Percentiles rank a stretch among this genome's conserved stretches.
Conservation (phyloP, 768 basidiomycete genomes). For the Russula emetica region DNA sequence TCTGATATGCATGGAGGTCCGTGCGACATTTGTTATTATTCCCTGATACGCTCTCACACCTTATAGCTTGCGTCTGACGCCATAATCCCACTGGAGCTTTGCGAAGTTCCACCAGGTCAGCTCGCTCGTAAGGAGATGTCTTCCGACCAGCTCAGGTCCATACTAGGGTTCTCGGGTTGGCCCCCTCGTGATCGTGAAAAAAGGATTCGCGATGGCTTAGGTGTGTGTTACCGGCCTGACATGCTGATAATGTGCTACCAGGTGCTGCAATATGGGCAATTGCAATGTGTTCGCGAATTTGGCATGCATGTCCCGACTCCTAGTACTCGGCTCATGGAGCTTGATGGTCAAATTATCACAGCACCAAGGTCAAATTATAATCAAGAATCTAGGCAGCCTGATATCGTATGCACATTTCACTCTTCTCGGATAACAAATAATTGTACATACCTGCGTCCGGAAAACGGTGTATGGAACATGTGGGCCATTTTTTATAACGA, state of each 20-base stretch:
- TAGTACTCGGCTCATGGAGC: constrained; percentile 46
- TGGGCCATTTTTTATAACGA: constrained; percentile 31
- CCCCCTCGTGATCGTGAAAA: constrained; percentile 51
- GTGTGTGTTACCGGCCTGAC: constrained; percentile 34
- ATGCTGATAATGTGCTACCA: constrained; percentile 32
- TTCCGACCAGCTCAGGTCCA: constrained; percentile 53
- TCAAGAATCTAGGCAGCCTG: constrained; percentile 46
- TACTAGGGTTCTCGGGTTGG: constrained; percentile 64
- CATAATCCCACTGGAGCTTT: constrained; percentile 62
- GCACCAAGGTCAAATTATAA: constrained; percentile 68
- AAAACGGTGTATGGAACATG: constrained; percentile 78
- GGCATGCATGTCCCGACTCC: constrained; percentile 54
- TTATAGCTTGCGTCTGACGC: constrained; percentile 56
- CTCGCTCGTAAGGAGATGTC: constrained; percentile 68
- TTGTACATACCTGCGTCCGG: constrained; percentile 40
- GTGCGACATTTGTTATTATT: constrained; percentile 23
- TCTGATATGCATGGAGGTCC: constrained; percentile 65
- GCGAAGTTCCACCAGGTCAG: constrained; percentile 58
- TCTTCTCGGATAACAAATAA: not conserved
- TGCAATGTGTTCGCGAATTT: constrained; percentile 62
- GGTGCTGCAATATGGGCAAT: constrained; percentile 44
- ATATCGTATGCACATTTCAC: constrained; percentile 45
- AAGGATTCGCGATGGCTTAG: constrained; percentile 50
- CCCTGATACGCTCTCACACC: not conserved
- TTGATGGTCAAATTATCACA: constrained; percentile 57